Percentiles rank a stretch among this genome's conserved stretches.
Conservation (phyloP, 164 flowering plant species). For the Stephania cephalantha region DNA sequence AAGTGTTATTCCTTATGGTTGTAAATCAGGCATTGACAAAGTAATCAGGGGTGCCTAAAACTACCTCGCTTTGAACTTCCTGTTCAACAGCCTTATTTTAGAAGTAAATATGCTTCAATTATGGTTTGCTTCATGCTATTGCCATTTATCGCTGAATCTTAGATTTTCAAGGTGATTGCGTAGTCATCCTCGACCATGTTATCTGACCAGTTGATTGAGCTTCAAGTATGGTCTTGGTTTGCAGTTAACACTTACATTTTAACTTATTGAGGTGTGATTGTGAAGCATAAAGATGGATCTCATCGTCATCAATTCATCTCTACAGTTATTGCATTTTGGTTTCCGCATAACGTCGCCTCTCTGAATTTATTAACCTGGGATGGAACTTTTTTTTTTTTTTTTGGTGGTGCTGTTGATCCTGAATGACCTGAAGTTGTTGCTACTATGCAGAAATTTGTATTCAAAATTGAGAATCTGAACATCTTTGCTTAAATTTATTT, state of each 20-base stretch:
- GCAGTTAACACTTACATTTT: background rate
- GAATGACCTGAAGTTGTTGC: background rate
- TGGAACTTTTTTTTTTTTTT: background rate
- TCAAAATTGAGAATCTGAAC: no score
- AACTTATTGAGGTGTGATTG: background rate
- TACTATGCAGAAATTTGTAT: background rate
- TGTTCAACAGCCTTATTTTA: no score
- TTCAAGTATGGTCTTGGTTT: background rate
- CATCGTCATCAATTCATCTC: background rate
- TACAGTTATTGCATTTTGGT: background rate
- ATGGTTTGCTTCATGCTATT: no score
- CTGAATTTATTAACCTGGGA: no score
- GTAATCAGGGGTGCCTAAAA: no score
- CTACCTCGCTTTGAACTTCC: no score
- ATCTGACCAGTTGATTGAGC: background rate
- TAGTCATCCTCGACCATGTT: no score
- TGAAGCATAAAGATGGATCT: background rate
- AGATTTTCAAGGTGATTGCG: no score
- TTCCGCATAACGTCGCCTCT: background rate
- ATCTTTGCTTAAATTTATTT: no score
- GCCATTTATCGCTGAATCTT: no score
- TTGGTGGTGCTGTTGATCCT: background rate
- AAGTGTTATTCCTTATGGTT: no score
- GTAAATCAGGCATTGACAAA: no score
- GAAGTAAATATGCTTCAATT: background rate